Percentiles rank a stretch among this genome's conserved stretches.
Conservation (phyloP, 176 grass and related monocot species). For the Triticum turgidum region DNA sequence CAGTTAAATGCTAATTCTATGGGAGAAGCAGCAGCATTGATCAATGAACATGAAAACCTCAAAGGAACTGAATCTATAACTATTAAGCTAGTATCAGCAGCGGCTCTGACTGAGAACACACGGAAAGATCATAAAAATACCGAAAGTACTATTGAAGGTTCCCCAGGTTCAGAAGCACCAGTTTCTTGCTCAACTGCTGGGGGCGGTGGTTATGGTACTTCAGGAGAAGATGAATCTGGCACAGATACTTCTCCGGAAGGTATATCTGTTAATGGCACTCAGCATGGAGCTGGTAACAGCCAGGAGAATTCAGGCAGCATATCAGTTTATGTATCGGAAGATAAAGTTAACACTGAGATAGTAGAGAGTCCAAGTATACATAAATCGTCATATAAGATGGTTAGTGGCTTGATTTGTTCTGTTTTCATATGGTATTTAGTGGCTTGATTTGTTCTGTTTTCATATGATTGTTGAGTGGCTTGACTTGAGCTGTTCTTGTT, state of each 20-base stretch:
- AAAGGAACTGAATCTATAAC: conserved; percentile 37
- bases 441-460: conserved; percentile 23
- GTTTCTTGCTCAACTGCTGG: conserved; percentile 31
- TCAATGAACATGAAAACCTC: conserved; percentile 40
- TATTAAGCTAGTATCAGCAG: conserved; percentile 19
- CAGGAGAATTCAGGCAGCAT: conserved; percentile 39
- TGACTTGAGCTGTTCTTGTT: conserved; percentile 1
- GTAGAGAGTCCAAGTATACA: conserved; percentile 63
- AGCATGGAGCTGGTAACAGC: conserved; percentile 41
- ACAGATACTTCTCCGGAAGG: background rate
- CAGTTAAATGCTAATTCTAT: conserved; percentile 43
- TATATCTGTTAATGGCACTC: conserved; percentile 35
- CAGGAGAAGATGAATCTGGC: conserved; percentile 37
- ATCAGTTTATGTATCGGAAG: conserved; percentile 40
- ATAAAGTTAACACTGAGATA: conserved; percentile 50
- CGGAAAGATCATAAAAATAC: conserved; percentile 33
- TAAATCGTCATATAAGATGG: conserved; percentile 76
- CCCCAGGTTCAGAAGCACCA: conserved; percentile 37
- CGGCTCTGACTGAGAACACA: conserved; percentile 19
- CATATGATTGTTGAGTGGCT: conserved; percentile 14
- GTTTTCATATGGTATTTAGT: conserved; percentile 23
- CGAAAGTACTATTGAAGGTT: conserved; percentile 25
- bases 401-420: conserved; percentile 38
- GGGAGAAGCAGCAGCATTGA: conserved; percentile 31
- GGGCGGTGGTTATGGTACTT: conserved; percentile 22